Evolutionary conservation across 2,329 filamentous ascomycete species (phyloP).

Genomic region (Nigrograna mackinnonii): DNA sequence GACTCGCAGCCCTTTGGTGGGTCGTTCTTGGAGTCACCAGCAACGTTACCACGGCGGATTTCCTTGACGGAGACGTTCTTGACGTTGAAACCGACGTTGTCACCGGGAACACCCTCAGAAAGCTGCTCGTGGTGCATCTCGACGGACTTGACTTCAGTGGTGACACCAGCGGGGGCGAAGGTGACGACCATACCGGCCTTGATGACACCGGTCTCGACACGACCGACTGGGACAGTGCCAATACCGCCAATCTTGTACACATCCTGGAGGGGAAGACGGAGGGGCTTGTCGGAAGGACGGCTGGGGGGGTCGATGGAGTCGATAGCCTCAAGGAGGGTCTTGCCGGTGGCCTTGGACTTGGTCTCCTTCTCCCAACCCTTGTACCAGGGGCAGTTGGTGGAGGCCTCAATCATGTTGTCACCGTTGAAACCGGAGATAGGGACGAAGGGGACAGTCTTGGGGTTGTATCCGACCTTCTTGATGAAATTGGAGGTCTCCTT

Average conservation of each 20-base stretch:
- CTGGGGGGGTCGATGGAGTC: slow-evolving; percentile 90
- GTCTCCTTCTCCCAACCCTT: slow-evolving; percentile 99
- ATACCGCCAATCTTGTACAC: slow-evolving; percentile 99
- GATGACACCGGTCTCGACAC: slow-evolving; percentile 98
- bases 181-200: slow-evolving; percentile 91
- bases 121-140: slow-evolving; percentile 99
- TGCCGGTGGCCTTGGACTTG: slow-evolving; percentile 86
- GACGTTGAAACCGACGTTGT: slow-evolving; percentile 99
- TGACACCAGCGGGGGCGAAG: slow-evolving; percentile 97
- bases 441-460: slow-evolving; percentile 97
- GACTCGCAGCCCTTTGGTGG: slow-evolving; percentile 84
- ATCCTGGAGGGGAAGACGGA: slow-evolving; percentile 99
- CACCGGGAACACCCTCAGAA: slow-evolving; percentile 89
- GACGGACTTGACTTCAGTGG: slow-evolving; percentile 99
- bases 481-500: slow-evolving; percentile 99
- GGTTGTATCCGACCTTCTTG: slow-evolving; percentile 99
- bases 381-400: slow-evolving; percentile 98
- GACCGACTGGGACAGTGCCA: slow-evolving; percentile 98
- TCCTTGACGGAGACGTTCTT: slow-evolving; percentile 99
- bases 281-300: slow-evolving; percentile 98
- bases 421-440: slow-evolving; percentile 99
- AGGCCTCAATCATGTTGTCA: slow-evolving; percentile 96
- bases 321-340: slow-evolving; percentile 99
- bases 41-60: slow-evolving; percentile 99
- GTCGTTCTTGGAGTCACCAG: slow-evolving; percentile 99